Percentiles rank a stretch among this genome's conserved stretches.
phyloP scores from a whole-genome alignment of 495 filamentous ascomycete genomes.

The Terfezia claveryi region DNA sequence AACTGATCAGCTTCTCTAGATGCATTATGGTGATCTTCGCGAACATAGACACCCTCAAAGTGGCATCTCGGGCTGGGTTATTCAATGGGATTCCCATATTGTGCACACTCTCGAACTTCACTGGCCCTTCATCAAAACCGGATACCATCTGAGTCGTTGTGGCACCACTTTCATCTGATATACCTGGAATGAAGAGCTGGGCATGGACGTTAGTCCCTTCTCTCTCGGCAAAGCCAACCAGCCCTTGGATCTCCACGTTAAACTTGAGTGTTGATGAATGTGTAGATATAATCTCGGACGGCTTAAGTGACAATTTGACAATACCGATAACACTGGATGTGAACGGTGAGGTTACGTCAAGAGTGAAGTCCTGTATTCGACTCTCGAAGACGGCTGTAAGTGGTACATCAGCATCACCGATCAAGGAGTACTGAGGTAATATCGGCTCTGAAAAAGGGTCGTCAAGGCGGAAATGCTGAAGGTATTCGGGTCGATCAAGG shows the following conservation, averaged over 20 bases:
- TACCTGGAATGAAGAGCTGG: slow-evolving; percentile 80
- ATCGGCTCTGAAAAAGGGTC: slow-evolving; percentile 77
- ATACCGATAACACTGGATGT: slow-evolving; percentile 75
- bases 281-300: slow-evolving; percentile 53
- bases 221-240: slow-evolving; percentile 86
- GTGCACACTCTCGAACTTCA: slow-evolving; percentile 92
- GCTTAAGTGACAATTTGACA: slow-evolving; percentile 73
- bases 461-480: slow-evolving; percentile 55
- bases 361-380: slow-evolving; percentile 76
- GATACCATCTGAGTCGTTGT: slow-evolving; percentile 87
- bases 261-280: slow-evolving; percentile 88
- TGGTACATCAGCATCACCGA: slow-evolving; percentile 87
- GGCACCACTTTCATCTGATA: slow-evolving; percentile 77
- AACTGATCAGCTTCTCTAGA: slow-evolving; percentile 89
- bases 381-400: slow-evolving; percentile 86
- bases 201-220: slow-evolving; percentile 93
- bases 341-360: slow-evolving; percentile 83
- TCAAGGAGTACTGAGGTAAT: slow-evolving; percentile 74
- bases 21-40: slow-evolving; percentile 83
- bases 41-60: slow-evolving; percentile 77
- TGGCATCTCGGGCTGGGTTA: slow-evolving; percentile 43
- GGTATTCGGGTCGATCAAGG: slow-evolving; percentile 78
- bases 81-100: slow-evolving; percentile 92
- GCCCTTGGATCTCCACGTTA: slow-evolving; percentile 95
- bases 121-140: slow-evolving; percentile 83